Percentiles rank a stretch among this genome's conserved stretches.
These are phyloP conservation scores for Firmiana major DNA, from an alignment of 345 rosid genomes.

Conservation along the genomic window DNA sequence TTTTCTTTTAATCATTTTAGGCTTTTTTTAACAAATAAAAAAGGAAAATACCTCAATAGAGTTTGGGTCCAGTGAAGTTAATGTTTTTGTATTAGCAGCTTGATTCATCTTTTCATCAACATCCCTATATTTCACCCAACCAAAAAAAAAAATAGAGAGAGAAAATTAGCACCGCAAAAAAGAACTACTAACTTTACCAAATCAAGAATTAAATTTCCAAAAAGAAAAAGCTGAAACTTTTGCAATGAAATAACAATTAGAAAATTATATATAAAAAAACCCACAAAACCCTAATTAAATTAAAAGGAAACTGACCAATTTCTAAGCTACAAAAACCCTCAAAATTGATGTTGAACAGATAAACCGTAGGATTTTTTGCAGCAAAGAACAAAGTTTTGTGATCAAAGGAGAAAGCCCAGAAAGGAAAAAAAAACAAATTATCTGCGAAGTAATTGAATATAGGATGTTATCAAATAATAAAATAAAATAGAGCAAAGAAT, in stretches of 20 bases:
- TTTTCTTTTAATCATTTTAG: background rate
- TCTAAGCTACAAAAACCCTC: slow-evolving; percentile 4
- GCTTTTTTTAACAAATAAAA: background rate
- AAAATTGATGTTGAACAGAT: slow-evolving; percentile 2
- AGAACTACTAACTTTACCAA: background rate
- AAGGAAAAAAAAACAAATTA: background rate
- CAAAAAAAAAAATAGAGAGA: background rate
- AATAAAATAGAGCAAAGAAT: background rate
- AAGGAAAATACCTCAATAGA: slow-evolving; percentile 57
- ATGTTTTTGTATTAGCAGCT: slow-evolving; percentile 56
- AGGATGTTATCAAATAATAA: background rate
- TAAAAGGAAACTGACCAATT: background rate
- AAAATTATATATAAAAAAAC: background rate
- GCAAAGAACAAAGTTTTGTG: slow-evolving; percentile 13
- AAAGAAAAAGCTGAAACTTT: background rate
- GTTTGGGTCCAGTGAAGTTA: slow-evolving; percentile 56
- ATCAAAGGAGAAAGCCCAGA: slow-evolving; percentile 16
- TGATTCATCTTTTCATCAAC: slow-evolving; percentile 70
- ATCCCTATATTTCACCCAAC: slow-evolving; percentile 31
- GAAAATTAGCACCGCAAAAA: background rate
- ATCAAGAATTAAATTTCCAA: background rate
- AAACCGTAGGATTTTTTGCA: background rate
- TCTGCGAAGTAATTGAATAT: background rate
- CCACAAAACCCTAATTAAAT: slow-evolving; percentile 31
- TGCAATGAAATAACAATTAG: background rate